Conservation (phyloP, 108 stramenopile species). For the Cyclotella choctawhatcheeana region DNA sequence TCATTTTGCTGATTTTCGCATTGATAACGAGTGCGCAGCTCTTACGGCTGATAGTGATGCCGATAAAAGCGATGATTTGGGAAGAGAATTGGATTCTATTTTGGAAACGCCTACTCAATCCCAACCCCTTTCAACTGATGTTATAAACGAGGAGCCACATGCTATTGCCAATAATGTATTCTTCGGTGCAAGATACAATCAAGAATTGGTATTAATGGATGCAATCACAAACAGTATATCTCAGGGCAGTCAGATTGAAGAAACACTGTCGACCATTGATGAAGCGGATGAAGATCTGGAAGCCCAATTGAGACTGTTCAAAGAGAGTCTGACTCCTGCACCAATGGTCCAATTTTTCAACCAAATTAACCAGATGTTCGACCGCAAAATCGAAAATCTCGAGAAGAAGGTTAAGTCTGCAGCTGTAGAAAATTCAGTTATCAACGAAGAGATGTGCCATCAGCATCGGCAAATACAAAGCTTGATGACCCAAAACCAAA, state of each 20-base stretch:
- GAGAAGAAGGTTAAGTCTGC: slow-evolving; percentile 5
- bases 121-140: background rate
- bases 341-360: background rate
- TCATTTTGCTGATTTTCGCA: background rate
- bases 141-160: background rate
- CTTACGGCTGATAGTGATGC: background rate
- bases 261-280: slow-evolving; percentile 1
- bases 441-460: slow-evolving; percentile 14
- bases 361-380: background rate
- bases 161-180: background rate
- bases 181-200: background rate
- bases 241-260: background rate
- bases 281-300: slow-evolving; percentile 8
- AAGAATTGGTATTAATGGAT: background rate
- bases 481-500: slow-evolving; percentile 13
- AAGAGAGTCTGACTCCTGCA: background rate
- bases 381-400: slow-evolving; percentile 3
- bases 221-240: background rate
- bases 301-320: background rate
- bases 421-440: slow-evolving; percentile 5
- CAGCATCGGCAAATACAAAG: slow-evolving; percentile 17
- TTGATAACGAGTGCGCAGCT: background rate
- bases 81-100: background rate
- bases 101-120: background rate
- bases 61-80: background rate